These are phyloP conservation scores for Aspergillus brunneoviolaceus DNA, from an alignment of 2,329 filamentous ascomycete species.

Conservation along the genomic window DNA sequence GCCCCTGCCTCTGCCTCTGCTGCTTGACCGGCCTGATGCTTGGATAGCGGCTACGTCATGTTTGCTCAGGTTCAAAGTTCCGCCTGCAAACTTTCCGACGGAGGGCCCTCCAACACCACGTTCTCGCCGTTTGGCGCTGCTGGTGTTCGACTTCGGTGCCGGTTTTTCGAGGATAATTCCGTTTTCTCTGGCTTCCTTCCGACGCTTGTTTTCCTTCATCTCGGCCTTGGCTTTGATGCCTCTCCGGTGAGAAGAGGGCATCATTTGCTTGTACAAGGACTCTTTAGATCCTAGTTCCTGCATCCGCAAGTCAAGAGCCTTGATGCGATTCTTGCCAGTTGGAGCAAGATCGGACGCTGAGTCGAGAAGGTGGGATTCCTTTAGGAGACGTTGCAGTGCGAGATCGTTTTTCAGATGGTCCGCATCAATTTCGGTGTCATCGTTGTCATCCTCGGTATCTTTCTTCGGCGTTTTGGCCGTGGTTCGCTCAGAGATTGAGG, in stretches of 20 bases:
- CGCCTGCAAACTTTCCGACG: conserved; percentile 76
- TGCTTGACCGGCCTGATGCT: conserved; percentile 14
- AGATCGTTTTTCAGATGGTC: conserved; percentile 85
- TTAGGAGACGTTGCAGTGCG: conserved; percentile 82
- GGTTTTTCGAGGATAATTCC: conserved; percentile 78
- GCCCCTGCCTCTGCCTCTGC: conserved; percentile 15
- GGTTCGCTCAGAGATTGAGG: conserved; percentile 28
- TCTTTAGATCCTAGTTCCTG: conserved; percentile 75
- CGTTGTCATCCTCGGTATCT: conserved; percentile 43
- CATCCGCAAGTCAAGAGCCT: conserved; percentile 79
- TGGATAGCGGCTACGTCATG: conserved; percentile 70
- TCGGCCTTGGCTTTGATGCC: conserved; percentile 73
- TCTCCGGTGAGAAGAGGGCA: conserved; percentile 84
- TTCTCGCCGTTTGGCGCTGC: conserved; percentile 49
- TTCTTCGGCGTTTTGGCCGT: conserved; percentile 21
- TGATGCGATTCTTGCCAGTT: conserved; percentile 72
- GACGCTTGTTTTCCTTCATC: conserved; percentile 66
- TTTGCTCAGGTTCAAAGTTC: conserved; percentile 75
- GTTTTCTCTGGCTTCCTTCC: conserved; percentile 81
- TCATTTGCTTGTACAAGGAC: conserved; percentile 74
- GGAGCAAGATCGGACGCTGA: conserved; percentile 55
- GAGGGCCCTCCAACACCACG: conserved; percentile 71
- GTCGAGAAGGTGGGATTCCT: conserved; percentile 85
- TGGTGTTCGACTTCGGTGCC: conserved; percentile 36
- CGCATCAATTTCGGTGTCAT: conserved; percentile 61